phyloP scores from a whole-genome alignment of 1,284 basidiomycete genomes.

The Paramarasmius palmivorus region DNA sequence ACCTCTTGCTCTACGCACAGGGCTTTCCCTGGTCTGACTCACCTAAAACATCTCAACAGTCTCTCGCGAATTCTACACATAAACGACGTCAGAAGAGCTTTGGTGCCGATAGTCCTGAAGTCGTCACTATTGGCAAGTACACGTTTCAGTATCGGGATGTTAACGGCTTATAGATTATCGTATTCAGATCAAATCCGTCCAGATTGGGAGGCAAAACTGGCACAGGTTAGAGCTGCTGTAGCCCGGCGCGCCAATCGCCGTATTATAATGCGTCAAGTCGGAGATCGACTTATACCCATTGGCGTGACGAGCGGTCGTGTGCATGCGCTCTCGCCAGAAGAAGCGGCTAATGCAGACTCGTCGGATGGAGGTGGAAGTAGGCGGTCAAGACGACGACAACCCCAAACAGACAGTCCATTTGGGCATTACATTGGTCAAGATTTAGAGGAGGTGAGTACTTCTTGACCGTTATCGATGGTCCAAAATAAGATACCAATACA shows the following conservation, averaged over 20 bases:
- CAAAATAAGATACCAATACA: background rate
- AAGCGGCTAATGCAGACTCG: slow-evolving; percentile 44
- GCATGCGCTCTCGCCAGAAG: slow-evolving; percentile 61
- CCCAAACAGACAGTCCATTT: slow-evolving; percentile 29
- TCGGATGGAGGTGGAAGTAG: slow-evolving; percentile 45
- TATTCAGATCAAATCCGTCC: slow-evolving; percentile 85
- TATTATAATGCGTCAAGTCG: slow-evolving; percentile 98
- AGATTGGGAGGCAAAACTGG: slow-evolving; percentile 93
- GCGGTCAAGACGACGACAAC: slow-evolving; percentile 58
- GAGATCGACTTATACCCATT: slow-evolving; percentile 94
- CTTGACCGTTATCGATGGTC: background rate
- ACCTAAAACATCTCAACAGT: slow-evolving; percentile 41
- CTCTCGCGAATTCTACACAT: slow-evolving; percentile 45
- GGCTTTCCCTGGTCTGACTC: slow-evolving; percentile 52
- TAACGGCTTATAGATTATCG: slow-evolving; percentile 13
- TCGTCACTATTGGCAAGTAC: slow-evolving; percentile 82
- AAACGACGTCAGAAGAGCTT: slow-evolving; percentile 80
- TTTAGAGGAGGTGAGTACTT: slow-evolving; percentile 44
- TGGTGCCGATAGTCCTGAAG: slow-evolving; percentile 76
- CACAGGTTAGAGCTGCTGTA: slow-evolving; percentile 85
- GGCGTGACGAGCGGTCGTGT: slow-evolving; percentile 87
- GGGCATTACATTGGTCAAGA: slow-evolving; percentile 30
- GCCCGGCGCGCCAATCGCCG: slow-evolving; percentile 89
- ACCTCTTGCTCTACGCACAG: slow-evolving; percentile 20
- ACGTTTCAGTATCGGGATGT: slow-evolving; percentile 12